Evolutionary conservation across 179 eudicot species (phyloP).

Genomic region (Beta lomatogona): DNA sequence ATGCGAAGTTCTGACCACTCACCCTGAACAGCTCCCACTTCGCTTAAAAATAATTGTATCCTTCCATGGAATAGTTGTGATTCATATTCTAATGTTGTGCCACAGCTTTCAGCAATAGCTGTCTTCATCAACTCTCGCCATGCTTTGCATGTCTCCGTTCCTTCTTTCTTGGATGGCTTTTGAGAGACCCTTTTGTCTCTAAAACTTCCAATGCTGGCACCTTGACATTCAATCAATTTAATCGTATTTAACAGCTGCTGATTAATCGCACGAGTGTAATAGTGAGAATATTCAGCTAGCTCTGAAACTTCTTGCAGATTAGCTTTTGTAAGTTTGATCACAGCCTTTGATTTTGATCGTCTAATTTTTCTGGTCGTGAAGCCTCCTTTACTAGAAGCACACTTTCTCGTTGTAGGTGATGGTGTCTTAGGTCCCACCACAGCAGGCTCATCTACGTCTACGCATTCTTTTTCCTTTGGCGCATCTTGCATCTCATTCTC

Average conservation of each 20-base stretch:
- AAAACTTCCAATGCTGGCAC: neutral
- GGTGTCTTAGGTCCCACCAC: conserved; percentile 26
- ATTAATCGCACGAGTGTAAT: conserved; percentile 25
- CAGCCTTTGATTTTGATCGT: neutral
- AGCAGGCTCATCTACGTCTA: neutral
- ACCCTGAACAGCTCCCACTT: conserved; percentile 30
- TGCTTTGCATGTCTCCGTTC: neutral
- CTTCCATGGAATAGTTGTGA: neutral
- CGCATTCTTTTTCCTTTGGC: neutral
- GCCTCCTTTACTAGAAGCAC: neutral
- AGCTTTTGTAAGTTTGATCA: neutral
- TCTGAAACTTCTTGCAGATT: neutral
- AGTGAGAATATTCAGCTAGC: conserved; percentile 4
- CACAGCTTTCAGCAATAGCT: neutral
- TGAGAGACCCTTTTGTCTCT: neutral
- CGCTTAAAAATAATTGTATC: neutral
- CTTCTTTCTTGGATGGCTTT: neutral
- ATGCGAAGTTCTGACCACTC: neutral
- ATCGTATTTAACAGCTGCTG: neutral
- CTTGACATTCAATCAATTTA: neutral
- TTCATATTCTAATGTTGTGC: neutral
- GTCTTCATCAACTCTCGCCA: conserved; percentile 23
- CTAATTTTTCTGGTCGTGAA: neutral
- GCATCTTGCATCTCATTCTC: conserved; percentile 9
- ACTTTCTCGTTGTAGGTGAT: conserved; percentile 5